Evolutionary conservation across 495 filamentous ascomycete genomes (phyloP).

Genomic region (Chaetomidium leptoderma): DNA sequence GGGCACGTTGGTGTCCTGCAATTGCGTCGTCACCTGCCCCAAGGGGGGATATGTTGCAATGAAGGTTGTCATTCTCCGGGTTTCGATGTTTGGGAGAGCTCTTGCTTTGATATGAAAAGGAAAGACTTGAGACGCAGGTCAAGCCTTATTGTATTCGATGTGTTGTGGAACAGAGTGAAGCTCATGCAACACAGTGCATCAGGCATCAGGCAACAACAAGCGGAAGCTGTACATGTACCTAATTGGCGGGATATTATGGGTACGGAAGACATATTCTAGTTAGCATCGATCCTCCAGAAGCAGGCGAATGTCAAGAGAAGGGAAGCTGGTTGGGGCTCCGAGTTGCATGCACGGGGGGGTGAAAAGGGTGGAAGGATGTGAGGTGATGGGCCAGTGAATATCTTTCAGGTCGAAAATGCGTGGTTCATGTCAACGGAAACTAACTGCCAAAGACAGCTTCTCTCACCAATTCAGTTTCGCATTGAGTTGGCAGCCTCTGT

Average conservation of each 20-base stretch:
- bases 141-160: background rate
- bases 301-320: background rate
- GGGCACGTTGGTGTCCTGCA: slow-evolving; percentile 47
- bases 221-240: background rate
- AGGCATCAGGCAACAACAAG: background rate
- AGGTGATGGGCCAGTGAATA: no score
- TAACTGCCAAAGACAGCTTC: no score
- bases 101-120: background rate
- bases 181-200: background rate
- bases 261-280: background rate
- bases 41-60: slow-evolving; percentile 59
- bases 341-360: no score
- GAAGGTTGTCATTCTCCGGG: slow-evolving; percentile 24
- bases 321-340: no score
- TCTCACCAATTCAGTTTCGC: no score
- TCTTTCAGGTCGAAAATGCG: no score
- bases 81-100: no score
- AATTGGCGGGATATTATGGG: slow-evolving; percentile 15
- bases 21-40: slow-evolving; percentile 62
- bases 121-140: background rate
- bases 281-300: background rate
- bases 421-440: no score
- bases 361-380: no score
- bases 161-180: background rate
- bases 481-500: no score